Conservation (phyloP, 2,329 filamentous ascomycete genomes). For the Aureobasidium sp. region DNA sequence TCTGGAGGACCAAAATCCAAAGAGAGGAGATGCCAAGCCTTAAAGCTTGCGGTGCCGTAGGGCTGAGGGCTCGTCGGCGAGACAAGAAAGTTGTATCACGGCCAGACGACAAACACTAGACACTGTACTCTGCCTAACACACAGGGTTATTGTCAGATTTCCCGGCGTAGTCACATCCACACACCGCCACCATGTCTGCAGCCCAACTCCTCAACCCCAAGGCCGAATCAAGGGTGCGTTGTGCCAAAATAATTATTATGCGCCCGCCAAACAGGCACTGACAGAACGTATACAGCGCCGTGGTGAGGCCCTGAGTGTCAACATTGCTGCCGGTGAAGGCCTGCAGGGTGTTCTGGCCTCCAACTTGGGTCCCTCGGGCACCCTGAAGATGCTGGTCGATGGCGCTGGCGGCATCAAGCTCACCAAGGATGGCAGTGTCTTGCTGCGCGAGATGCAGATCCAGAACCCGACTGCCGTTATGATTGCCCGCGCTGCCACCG, state of each 20-base stretch:
- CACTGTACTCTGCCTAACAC: neutral
- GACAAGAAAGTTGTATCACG: slow-evolving; percentile 3
- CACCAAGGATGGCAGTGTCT: slow-evolving; percentile 95
- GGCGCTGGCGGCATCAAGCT: slow-evolving; percentile 78
- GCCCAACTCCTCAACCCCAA: slow-evolving; percentile 98
- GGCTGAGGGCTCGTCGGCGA: neutral
- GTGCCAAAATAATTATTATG: slow-evolving; percentile 8
- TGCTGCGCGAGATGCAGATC: slow-evolving; percentile 75
- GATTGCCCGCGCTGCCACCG: slow-evolving; percentile 78
- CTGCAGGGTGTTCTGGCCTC: slow-evolving; percentile 73
- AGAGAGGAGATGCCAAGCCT: neutral
- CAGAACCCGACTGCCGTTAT: slow-evolving; percentile 94
- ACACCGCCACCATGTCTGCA: slow-evolving; percentile 68
- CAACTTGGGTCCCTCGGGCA: slow-evolving; percentile 87
- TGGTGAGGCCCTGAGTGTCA: slow-evolving; percentile 93
- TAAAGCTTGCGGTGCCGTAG: slow-evolving; percentile 1
- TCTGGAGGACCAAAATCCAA: too few species aligned
- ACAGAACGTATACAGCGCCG: slow-evolving; percentile 60
- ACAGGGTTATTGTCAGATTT: neutral
- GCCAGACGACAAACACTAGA: neutral
- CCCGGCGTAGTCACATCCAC: neutral
- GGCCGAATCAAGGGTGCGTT: slow-evolving; percentile 85
- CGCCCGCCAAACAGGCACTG: slow-evolving; percentile 28
- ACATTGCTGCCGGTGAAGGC: slow-evolving; percentile 94
- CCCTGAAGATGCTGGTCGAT: slow-evolving; percentile 83